Evolutionary conservation across 371 early-diverging fungal species (phyloP).

Genomic region (Neoconidiobolus thromboides): DNA sequence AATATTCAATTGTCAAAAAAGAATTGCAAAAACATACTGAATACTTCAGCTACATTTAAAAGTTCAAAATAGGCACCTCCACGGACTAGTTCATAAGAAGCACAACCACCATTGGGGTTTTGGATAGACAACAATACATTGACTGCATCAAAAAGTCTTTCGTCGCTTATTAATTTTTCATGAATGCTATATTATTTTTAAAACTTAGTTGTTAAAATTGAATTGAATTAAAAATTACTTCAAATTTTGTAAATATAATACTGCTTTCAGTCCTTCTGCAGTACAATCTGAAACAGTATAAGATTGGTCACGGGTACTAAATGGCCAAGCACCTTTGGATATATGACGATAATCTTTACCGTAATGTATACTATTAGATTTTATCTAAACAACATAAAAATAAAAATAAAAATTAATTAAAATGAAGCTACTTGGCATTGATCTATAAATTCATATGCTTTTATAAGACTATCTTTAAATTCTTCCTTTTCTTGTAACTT

Average conservation of each 20-base stretch:
- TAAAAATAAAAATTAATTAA: not conserved
- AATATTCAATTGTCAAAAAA: not conserved
- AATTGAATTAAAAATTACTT: constrained; percentile 11
- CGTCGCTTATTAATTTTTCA: constrained; percentile 21
- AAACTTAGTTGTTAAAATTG: not conserved
- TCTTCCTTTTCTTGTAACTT: constrained; percentile 24
- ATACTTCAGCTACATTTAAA: constrained; percentile 90
- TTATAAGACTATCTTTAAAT: constrained; percentile 43
- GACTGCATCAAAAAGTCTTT: constrained; percentile 65
- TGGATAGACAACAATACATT: constrained; percentile 84
- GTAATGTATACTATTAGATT: constrained; percentile 39
- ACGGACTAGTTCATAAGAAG: constrained; percentile 72
- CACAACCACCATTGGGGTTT: constrained; percentile 79
- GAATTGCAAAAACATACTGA: constrained; percentile 28
- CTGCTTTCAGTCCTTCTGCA: constrained; percentile 81
- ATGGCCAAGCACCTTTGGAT: constrained; percentile 90
- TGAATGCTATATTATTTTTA: constrained; percentile 12
- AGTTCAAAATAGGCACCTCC: constrained; percentile 59
- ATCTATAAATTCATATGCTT: constrained; percentile 67
- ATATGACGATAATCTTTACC: constrained; percentile 57
- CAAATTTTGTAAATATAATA: constrained; percentile 49
- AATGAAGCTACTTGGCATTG: constrained; percentile 36
- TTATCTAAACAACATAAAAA: constrained; percentile 27
- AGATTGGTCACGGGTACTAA: constrained; percentile 81
- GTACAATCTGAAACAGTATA: constrained; percentile 94